phyloP scores from a whole-genome alignment of 176 grass and related monocot genomes.

The Typha latifolia region DNA sequence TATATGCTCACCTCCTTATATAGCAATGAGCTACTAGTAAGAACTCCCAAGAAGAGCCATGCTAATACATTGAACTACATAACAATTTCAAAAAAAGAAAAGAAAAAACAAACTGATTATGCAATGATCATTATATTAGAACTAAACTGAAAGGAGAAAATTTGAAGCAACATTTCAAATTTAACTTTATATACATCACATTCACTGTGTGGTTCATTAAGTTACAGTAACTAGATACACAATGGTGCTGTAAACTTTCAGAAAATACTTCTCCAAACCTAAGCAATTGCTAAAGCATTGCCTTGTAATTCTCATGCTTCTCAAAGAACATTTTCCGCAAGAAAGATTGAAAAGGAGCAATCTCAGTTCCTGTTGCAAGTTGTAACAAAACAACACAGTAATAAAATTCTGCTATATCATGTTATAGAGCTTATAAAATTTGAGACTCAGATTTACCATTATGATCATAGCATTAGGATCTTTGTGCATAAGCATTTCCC shows the following conservation, averaged over 20 bases:
- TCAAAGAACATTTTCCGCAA: slow-evolving; percentile 99
- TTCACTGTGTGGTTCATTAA: too few species aligned
- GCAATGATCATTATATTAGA: too few species aligned
- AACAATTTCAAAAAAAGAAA: not conserved
- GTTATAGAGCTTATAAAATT: not conserved
- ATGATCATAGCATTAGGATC: slow-evolving; percentile 67
- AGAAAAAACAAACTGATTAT: too few species aligned
- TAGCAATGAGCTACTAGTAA: slow-evolving; percentile 72
- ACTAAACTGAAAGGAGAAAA: too few species aligned
- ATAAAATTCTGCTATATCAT: not conserved
- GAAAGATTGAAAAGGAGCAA: slow-evolving; percentile 77
- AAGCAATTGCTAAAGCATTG: slow-evolving; percentile 7
- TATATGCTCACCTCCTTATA: slow-evolving; percentile 53
- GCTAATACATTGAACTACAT: slow-evolving; percentile 77
- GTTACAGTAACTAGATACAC: too few species aligned
- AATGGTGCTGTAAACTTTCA: not conserved
- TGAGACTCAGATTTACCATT: slow-evolving; percentile 40
- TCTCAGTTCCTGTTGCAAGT: slow-evolving; percentile 83
- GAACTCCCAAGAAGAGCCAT: slow-evolving; percentile 97
- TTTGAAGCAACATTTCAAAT: too few species aligned
- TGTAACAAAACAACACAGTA: slow-evolving; percentile 16
- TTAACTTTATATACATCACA: too few species aligned
- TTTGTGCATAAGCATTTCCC: slow-evolving; percentile 99
- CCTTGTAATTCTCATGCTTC: slow-evolving; percentile 83
- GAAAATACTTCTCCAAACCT: not conserved